Conservation (phyloP, 2,329 filamentous ascomycete species). For the Ophiostoma perfectum region DNA sequence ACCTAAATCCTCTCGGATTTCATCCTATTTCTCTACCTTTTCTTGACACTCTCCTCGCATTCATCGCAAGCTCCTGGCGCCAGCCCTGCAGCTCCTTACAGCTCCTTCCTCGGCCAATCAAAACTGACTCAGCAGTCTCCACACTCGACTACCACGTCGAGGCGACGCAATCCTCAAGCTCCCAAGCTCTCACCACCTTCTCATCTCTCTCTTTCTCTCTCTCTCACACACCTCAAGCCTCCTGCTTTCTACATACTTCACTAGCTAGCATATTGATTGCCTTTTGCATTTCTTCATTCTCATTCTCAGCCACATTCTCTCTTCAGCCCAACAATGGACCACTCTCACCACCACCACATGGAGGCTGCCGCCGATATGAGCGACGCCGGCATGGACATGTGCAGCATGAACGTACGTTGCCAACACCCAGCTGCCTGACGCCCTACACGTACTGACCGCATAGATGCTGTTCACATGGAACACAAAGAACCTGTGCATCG, state of each 20-base stretch:
- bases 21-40: no score
- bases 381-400: constrained; percentile 57
- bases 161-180: neutral
- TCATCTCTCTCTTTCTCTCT: neutral
- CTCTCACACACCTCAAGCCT: neutral
- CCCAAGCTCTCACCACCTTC: neutral
- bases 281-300: no score
- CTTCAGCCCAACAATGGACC: constrained; percentile 37
- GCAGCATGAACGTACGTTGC: constrained; percentile 79
- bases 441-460: neutral
- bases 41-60: no score
- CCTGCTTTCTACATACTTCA: neutral
- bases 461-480: constrained; percentile 99
- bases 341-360: constrained; percentile 37
- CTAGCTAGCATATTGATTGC: neutral
- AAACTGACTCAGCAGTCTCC: constrained; percentile 24
- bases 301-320: neutral
- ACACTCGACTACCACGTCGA: neutral
- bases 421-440: neutral
- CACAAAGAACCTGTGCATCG: constrained; percentile 87
- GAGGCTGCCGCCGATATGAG: constrained; percentile 48
- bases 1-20: no score
- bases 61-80: no score
- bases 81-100: neutral
- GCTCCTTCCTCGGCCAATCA: constrained; percentile 20